Evolutionary conservation across 495 filamentous ascomycete species (phyloP).

Genomic region (Cenococcum geophilum): DNA sequence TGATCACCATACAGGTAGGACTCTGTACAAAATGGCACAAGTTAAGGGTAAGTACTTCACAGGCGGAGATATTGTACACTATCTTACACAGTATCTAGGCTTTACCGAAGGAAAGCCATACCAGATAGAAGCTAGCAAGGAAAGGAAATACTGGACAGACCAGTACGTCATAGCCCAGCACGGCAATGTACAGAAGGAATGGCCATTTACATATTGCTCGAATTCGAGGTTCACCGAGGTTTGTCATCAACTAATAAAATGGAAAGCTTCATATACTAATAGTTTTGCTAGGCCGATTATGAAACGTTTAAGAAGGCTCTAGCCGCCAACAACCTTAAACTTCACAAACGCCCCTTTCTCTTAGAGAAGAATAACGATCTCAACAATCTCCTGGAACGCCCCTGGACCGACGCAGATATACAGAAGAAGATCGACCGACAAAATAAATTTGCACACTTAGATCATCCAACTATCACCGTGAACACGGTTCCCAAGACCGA

Average conservation of each 20-base stretch:
- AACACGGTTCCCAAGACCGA: slow-evolving; percentile 8
- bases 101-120: slow-evolving; percentile 76
- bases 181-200: slow-evolving; percentile 24
- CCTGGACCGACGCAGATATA: slow-evolving; percentile 75
- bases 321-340: slow-evolving; percentile 59
- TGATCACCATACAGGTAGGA: slow-evolving; percentile 58
- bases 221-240: slow-evolving; percentile 26
- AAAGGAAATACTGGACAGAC: slow-evolving; percentile 17
- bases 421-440: slow-evolving; percentile 65
- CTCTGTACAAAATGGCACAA: slow-evolving; percentile 75
- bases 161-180: slow-evolving; percentile 24
- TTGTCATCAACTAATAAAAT: background rate
- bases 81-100: slow-evolving; percentile 48
- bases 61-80: background rate
- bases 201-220: slow-evolving; percentile 19
- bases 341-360: slow-evolving; percentile 63
- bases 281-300: slow-evolving; percentile 57
- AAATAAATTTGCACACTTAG: slow-evolving; percentile 42
- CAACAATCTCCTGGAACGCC: slow-evolving; percentile 65
- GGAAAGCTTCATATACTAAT: slow-evolving; percentile 1
- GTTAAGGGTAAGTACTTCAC: slow-evolving; percentile 62
- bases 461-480: slow-evolving; percentile 29
- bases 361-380: slow-evolving; percentile 72
- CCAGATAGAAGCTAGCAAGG: slow-evolving; percentile 29
- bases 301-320: slow-evolving; percentile 75